Percentiles rank a stretch among this genome's conserved stretches.
Evolutionary conservation across 169 alveolate genomes (phyloP).

Genomic region (Plasmodium billcollinsi): DNA sequence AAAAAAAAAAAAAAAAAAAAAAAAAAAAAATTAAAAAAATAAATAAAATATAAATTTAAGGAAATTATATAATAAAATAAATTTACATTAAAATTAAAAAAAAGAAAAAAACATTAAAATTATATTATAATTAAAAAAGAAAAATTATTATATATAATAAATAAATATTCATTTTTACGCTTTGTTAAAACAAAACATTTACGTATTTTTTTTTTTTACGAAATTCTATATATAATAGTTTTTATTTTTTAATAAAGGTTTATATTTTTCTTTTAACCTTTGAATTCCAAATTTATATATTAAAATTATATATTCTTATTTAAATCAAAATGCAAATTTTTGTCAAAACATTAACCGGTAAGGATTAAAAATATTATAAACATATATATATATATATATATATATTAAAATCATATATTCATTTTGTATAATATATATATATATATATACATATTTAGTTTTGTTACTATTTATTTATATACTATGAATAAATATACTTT

Average conservation of each 20-base stretch:
- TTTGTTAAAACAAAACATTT: conserved; percentile 63
- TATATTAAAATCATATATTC: not conserved
- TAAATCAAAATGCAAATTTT: conserved; percentile 92
- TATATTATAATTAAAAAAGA: not conserved
- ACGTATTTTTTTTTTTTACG: conserved; percentile 44
- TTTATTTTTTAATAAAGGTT: conserved; percentile 25
- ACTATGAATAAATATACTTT: not conserved
- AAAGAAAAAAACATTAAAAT: not conserved
- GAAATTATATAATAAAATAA: not conserved
- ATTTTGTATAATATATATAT: not conserved
- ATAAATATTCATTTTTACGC: conserved; percentile 12
- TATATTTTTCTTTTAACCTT: conserved; percentile 2
- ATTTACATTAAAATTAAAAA: conserved; percentile 1
- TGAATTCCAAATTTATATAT: not conserved
- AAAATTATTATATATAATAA: not conserved
- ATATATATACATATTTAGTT: not conserved
- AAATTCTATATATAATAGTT: conserved; percentile 24
- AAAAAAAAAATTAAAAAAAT: too few relatives aligned
- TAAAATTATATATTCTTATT: conserved; percentile 10
- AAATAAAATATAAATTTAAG: not conserved
- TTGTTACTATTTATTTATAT: not conserved
- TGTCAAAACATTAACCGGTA: conserved; percentile 98
- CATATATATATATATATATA: not conserved
- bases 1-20: too few relatives aligned
- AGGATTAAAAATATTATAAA: not conserved